A percentile compares a stretch with the other conserved stretches of the same genome.
Evolutionary conservation across 2,329 filamentous ascomycete genomes (phyloP).

Genomic region (Celoporthe dispersa): DNA sequence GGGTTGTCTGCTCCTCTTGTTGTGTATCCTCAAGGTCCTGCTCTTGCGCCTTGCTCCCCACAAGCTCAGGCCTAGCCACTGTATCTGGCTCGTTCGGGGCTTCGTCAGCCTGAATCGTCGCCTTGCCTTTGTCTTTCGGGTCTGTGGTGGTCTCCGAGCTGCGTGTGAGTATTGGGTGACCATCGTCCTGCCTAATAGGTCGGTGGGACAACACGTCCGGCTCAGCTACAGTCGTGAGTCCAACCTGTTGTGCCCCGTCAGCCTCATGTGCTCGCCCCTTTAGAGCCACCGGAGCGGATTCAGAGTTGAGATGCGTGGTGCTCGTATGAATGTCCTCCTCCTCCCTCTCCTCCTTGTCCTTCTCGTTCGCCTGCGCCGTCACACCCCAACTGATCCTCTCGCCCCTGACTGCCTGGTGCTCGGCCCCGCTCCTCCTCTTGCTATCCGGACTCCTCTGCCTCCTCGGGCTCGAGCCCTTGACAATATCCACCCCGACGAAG

Average conservation of each 20-base stretch:
- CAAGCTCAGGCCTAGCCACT: background rate
- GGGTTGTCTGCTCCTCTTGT: background rate
- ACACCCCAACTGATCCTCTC: conserved; percentile 8
- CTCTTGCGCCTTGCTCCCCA: background rate
- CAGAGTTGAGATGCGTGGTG: background rate
- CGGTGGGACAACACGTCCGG: background rate
- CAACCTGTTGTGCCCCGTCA: background rate
- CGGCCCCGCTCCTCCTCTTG: background rate
- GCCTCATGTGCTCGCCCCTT: background rate
- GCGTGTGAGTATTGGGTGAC: background rate
- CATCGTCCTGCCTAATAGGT: background rate
- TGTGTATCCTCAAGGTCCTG: background rate
- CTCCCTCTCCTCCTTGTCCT: background rate
- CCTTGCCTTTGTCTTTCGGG: conserved; percentile 6
- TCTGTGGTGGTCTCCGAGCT: background rate
- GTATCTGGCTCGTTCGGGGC: conserved; percentile 1
- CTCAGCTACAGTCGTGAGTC: no score
- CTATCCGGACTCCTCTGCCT: conserved; percentile 6
- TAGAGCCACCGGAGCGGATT: background rate
- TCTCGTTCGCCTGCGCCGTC: background rate
- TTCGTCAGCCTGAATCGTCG: background rate
- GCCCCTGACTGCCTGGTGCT: background rate
- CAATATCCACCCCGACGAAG: conserved; percentile 10
- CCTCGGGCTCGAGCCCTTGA: conserved; percentile 12
- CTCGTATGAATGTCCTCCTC: background rate